A percentile compares a stretch with the other conserved stretches of the same genome.
Evolutionary conservation across 768 basidiomycete genomes (phyloP).

Genomic region (Kwoniella mangroviensis): DNA sequence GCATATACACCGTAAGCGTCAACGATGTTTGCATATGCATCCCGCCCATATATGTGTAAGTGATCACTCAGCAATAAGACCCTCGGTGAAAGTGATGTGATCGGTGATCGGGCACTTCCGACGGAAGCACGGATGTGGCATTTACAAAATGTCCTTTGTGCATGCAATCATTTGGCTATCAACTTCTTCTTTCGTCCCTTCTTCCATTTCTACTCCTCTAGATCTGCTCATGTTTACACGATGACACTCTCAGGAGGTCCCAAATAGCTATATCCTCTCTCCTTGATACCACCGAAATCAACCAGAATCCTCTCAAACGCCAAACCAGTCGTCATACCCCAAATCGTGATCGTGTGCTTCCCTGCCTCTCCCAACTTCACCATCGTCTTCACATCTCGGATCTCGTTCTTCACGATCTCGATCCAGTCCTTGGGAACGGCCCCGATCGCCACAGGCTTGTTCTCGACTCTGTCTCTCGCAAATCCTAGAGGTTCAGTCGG

Average conservation of each 20-base stretch:
- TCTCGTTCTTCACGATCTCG: constrained; percentile 41
- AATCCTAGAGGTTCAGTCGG: constrained; percentile 22
- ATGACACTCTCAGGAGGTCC: constrained; percentile 42
- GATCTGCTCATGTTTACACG: not conserved
- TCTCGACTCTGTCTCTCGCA: constrained; percentile 3
- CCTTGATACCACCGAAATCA: constrained; percentile 41
- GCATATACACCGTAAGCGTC: not conserved
- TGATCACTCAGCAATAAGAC: not conserved
- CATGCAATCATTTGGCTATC: too few species aligned
- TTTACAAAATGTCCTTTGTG: not conserved
- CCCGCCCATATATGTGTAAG: not conserved
- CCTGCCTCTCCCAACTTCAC: constrained; percentile 21
- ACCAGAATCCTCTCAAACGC: constrained; percentile 46
- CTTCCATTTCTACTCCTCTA: not conserved
- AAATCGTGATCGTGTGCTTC: constrained; percentile 43
- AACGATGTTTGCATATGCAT: not conserved
- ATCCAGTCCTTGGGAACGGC: constrained; percentile 50
- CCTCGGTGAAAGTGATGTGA: not conserved
- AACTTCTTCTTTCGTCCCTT: not conserved
- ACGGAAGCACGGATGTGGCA: not conserved
- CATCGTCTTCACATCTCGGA: constrained; percentile 35
- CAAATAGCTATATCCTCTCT: constrained; percentile 40
- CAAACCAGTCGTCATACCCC: constrained; percentile 48
- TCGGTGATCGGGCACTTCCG: not conserved
- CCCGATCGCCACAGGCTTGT: constrained; percentile 24